These are phyloP conservation scores for Phaeosphaeriaceae sp. DNA, from an alignment of 2,329 filamentous ascomycete genomes.

Conservation along the genomic window DNA sequence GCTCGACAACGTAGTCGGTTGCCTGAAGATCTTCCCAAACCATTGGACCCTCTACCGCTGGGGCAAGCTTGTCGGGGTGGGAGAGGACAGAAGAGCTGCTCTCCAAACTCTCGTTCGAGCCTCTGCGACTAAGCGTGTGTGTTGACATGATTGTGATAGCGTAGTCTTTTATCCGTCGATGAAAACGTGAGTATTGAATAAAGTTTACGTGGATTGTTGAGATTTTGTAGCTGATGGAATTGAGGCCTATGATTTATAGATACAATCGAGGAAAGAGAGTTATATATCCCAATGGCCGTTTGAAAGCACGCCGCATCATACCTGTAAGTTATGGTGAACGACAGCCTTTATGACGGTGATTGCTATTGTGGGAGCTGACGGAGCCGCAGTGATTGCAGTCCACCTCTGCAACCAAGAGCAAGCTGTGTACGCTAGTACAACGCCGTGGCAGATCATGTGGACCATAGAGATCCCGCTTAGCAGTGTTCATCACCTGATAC, in stretches of 20 bases:
- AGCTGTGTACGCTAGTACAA: slow-evolving; percentile 19
- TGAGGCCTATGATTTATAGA: slow-evolving; percentile 2
- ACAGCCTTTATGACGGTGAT: slow-evolving; percentile 1
- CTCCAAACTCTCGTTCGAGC: slow-evolving; percentile 41
- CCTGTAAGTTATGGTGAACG: background rate
- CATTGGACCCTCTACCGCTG: slow-evolving; percentile 38
- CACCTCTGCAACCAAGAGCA: background rate
- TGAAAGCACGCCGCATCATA: slow-evolving; percentile 1
- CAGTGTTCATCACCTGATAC: slow-evolving; percentile 33
- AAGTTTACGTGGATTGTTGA: background rate
- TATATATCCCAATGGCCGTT: slow-evolving; percentile 20
- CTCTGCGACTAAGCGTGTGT: slow-evolving; percentile 33
- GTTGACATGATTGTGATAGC: slow-evolving; percentile 28
- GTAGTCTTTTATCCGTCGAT: background rate
- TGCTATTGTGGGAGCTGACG: slow-evolving; percentile 36
- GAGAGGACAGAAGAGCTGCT: slow-evolving; percentile 32
- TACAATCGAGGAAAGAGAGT: slow-evolving; percentile 3
- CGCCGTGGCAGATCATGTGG: slow-evolving; percentile 27
- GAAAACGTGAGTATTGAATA: background rate
- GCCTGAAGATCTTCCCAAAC: slow-evolving; percentile 42
- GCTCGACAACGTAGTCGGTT: slow-evolving; percentile 34
- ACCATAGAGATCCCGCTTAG: slow-evolving; percentile 20
- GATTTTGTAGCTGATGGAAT: background rate
- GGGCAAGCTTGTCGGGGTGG: slow-evolving; percentile 38
- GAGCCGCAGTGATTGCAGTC: slow-evolving; percentile 34